A percentile compares a stretch with the other conserved stretches of the same genome.
Evolutionary conservation across 225 moss, liverwort and hornwort species (phyloP).

Genomic region (Asterella californica): DNA sequence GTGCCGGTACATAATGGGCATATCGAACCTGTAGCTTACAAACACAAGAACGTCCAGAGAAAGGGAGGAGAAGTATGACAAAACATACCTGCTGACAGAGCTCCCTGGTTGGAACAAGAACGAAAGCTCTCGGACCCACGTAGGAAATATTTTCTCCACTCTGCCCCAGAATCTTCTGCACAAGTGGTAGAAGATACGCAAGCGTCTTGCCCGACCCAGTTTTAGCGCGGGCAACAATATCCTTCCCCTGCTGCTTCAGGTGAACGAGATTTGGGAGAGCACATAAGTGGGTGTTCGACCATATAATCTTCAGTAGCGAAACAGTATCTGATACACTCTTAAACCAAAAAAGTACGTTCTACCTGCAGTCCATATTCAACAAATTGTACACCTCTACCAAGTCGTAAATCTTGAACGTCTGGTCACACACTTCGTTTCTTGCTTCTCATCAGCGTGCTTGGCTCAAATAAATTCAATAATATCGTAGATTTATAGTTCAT

Average conservation of each 20-base stretch:
- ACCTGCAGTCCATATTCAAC: too few species aligned
- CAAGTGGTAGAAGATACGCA: slow-evolving; percentile 73
- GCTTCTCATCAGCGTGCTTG: too few species aligned
- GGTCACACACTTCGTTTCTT: too few species aligned
- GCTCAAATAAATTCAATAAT: too few species aligned
- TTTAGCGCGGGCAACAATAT: slow-evolving; percentile 86
- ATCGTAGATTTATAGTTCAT: too few species aligned
- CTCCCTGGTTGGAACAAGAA: slow-evolving; percentile 92
- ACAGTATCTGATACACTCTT: not conserved
- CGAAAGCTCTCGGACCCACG: slow-evolving; percentile 65
- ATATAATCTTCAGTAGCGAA: not conserved
- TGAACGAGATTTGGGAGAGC: not conserved
- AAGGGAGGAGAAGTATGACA: not conserved
- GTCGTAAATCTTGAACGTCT: too few species aligned
- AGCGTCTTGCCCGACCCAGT: slow-evolving; percentile 91
- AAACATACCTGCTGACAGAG: slow-evolving; percentile 80
- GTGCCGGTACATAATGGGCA: too few species aligned
- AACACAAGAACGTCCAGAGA: not conserved
- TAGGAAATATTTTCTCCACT: slow-evolving; percentile 30
- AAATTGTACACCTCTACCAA: too few species aligned
- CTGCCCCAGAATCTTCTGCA: slow-evolving; percentile 77
- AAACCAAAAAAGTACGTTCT: too few species aligned
- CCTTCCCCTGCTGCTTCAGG: slow-evolving; percentile 60
- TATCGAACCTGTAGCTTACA: not conserved
- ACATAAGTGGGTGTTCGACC: not conserved